Base-by-base conservation (phyloP, 1,284 basidiomycete genomes). In the Bjerkandera adusta region DNA sequence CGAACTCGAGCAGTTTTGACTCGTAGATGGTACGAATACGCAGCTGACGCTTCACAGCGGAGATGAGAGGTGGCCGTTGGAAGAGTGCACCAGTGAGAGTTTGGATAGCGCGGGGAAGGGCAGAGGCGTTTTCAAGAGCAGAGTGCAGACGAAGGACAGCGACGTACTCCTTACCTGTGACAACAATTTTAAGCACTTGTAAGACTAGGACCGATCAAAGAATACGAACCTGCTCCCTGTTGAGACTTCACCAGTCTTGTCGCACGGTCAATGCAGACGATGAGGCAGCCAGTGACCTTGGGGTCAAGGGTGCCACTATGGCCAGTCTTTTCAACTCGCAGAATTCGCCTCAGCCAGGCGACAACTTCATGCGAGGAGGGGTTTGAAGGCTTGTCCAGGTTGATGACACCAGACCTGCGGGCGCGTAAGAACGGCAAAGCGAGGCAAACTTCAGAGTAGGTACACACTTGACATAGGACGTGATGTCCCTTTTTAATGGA, bases 321-420 rank as follows among this genome's bases (percentile, higher is more conserved):
- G 43, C 96, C 97, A 0, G 97, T 99, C 75, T 99, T 99, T 70
- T 99, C 96, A 27, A 91, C 91, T 22, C 96, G 85, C 43, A 99
- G 71, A 57, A 99, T 99, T 22, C 97, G 83, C 59, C 96, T 82
- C 55, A 99, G 73, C 97, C 97, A 99, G 13, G 97, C 97, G 55
- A 99, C 97, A 47, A 99, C 97, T 77, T 99, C 97, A 72, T 99
- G 97, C n/a, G 96, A 98, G 4, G 97, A 99, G 6, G 97, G 97
- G 72, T 99, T 99, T 39, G 96, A 98, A 21, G 97, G 97, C 68
- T 99, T 99, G 81, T 99, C 97, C 57, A 99, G 79, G 75, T 99
- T 98, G 69, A 99, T 99, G 49, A 97, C 92, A 58, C 97, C 97
- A 53, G 94, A 93, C 72, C 91, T 93, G 56, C 25, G 37, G 42